Base-by-base conservation (phyloP, 2,329 filamentous ascomycete genomes). In the Metarhizium sp. region DNA sequence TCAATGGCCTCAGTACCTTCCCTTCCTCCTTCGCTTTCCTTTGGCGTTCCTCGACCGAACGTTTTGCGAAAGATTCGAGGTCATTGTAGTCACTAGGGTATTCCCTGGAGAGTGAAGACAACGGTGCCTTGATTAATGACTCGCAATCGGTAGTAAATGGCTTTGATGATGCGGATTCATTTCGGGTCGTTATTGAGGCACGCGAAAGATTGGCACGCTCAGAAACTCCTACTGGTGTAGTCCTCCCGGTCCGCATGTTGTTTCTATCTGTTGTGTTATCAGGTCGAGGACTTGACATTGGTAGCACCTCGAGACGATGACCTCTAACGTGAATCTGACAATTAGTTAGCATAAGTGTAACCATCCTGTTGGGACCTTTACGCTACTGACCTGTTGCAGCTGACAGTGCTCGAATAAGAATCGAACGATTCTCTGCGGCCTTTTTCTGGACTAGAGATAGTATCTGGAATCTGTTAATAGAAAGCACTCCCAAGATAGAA, bases 1-100 rank as follows among this genome's bases (percentile, higher is more conserved):
- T 99, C 87, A 96, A 95, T 2, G 94, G 92, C 34, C 94, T 81
- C 3, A 79, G 79, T 40, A 92, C 73, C 59, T 78, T 79, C 2
- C 80, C 78, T 30, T 57, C 52, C 18, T 56, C 40, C 7, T 30
- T 18, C 2, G 51, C 40, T 53, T 54, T 58, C n/a, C 48, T 34
- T 50, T 40, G 49, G 16, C 57, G 55, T 50, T 54, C 51, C 30
- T 56, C 54, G 30, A 55, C 25, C 5, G 57, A 50, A 29, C 57
- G 54, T 5, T 51, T 40, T 14, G 55, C 57, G 36, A 52, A 58
- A 30, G 46, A 38, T 25, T 45, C 50, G 32, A 54, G 51, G 25
- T 56, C 50, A 29, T 54, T 53, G 29, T 51, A 50, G 25, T 54
- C 52, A 16, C 30, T 13, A 18, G 43, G 46, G 16, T 52, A 52